phyloP scores from a whole-genome alignment of 1,139 yeast species.

The Debaryomycetaceae sp. region DNA sequence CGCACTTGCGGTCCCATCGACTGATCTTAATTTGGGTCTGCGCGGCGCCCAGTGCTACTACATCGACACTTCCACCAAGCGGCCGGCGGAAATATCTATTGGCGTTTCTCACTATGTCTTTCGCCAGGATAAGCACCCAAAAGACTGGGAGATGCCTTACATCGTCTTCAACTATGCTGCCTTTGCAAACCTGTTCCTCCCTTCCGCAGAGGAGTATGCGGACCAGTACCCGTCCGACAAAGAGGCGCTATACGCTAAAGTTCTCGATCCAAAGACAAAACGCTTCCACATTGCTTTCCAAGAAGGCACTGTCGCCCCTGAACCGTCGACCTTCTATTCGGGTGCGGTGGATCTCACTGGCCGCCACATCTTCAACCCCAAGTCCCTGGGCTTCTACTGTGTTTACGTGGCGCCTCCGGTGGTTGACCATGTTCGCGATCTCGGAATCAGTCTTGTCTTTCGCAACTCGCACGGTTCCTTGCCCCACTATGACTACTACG shows the following conservation, averaged over 20 bases:
- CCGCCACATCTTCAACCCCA: constrained; percentile 8
- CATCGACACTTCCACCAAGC: constrained; percentile 1
- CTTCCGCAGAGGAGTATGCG: constrained; percentile 9
- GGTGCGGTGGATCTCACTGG: constrained; percentile 4
- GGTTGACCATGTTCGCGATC: constrained; percentile 4
- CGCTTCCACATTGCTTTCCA: constrained; percentile 2
- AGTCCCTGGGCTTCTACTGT: constrained; percentile 23
- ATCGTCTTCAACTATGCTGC: constrained; percentile 17
- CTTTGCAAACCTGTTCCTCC: constrained; percentile 12
- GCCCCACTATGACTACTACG: constrained; percentile 9
- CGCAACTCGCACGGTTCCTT: constrained; percentile 21
- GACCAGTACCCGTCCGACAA: constrained; percentile 4
- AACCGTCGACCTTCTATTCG: constrained; percentile 4
- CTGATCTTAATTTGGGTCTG: neutral
- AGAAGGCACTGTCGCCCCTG: constrained; percentile 1
- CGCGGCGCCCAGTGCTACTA: constrained; percentile 4
- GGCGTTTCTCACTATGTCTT: constrained; percentile 1
- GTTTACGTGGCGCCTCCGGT: constrained; percentile 20
- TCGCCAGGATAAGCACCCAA: constrained; percentile 1
- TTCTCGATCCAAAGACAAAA: constrained; percentile 5
- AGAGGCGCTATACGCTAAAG: constrained; percentile 5
- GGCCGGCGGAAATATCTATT: constrained; percentile 2
- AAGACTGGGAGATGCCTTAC: constrained; percentile 11
- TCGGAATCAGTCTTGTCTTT: constrained; percentile 12
- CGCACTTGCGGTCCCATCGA: neutral